Evolutionary conservation across 2,329 filamentous ascomycete genomes (phyloP), one percentile per base, ranked within the genome.

Genomic region (Davidsoniella virescens): DNA sequence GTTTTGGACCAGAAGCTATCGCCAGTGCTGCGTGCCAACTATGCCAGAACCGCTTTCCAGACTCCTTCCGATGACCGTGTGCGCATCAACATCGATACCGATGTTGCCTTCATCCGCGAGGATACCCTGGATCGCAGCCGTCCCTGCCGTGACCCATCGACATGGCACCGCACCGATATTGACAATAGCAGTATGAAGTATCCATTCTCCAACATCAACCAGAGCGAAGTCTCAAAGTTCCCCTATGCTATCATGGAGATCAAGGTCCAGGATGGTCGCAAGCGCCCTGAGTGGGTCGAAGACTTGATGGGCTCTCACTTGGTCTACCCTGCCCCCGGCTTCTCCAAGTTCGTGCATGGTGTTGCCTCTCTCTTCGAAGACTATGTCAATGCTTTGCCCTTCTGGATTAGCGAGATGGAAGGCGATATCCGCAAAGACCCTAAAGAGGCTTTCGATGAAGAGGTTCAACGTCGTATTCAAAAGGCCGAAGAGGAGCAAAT

Each of bases 301-400:
- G 92, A 98, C 57, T 69, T 98, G 57, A 95, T 94, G 78, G 74
- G 77, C 48, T 95, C 87, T 4, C 90, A 98, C 64, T 75, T 98
- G 4, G 84, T 98, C 55, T 87, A 94, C 62, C 80, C 87, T 43
- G 81, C 84, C 0, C 86, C 88, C 1, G 79, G 84, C 47, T 98
- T 98, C 67, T 95, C 87, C 59, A 98, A 98, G 64, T 98, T 96
- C 58, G 84, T 94, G 2, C 90, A 98, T 59, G 92, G 92, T 54
- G 81, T 93, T 4, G 88, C 90, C 6, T 81, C 82, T 38, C 72
- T 98, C 2, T 96, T 96, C 57, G 92, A 96, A 59, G 87, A 98
- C 64, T 79, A 94, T 60, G 88, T 98, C 63, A 96, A 96, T 67
- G 88, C 79, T 55, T 80, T 96, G 60, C 92, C 92, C 12, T 95